phyloP scores from a whole-genome alignment of 2,329 filamentous ascomycete species.

The Didymella keratinophila region DNA sequence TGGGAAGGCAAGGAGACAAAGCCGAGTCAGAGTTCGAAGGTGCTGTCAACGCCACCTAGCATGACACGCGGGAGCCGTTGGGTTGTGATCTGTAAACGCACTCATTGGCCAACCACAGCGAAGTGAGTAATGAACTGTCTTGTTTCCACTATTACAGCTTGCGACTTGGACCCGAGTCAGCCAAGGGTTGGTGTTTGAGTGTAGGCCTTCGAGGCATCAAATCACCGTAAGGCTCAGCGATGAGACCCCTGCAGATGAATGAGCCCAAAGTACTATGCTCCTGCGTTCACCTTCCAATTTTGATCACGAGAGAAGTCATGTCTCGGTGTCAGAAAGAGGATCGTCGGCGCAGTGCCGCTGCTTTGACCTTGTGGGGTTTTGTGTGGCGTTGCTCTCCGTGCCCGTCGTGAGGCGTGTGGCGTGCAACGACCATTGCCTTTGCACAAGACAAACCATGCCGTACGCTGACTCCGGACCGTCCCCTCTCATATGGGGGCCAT shows the following conservation, averaged over 20 bases:
- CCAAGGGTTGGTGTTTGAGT: conserved; percentile 9
- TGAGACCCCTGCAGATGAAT: conserved; percentile 12
- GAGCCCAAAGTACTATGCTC: conserved; percentile 1
- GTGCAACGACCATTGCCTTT: conserved; percentile 16
- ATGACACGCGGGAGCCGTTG: conserved; percentile 13
- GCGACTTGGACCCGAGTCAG: background rate
- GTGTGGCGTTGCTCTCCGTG: conserved; percentile 22
- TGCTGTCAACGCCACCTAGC: conserved; percentile 14
- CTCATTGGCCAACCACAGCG: background rate
- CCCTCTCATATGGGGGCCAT: conserved; percentile 24
- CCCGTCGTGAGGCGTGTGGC: conserved; percentile 21
- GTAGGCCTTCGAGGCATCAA: conserved; percentile 18
- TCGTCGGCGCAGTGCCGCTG: conserved; percentile 18
- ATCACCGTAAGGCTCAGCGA: conserved; percentile 22
- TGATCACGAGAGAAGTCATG: conserved; percentile 12
- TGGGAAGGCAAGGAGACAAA: conserved; percentile 3
- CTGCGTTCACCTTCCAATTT: conserved; percentile 5
- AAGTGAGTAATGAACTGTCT: conserved; percentile 1
- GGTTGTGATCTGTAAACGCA: background rate
- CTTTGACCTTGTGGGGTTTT: conserved; percentile 20
- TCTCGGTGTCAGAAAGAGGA: conserved; percentile 15
- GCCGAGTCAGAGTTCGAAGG: conserved; percentile 17
- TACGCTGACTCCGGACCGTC: conserved; percentile 21
- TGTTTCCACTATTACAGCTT: background rate
- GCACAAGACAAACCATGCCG: conserved; percentile 21